A percentile compares a stretch with the other conserved stretches of the same genome.
phyloP scores from a whole-genome alignment of 2,329 filamentous ascomycete genomes.

The Xylariaceae sp. region DNA sequence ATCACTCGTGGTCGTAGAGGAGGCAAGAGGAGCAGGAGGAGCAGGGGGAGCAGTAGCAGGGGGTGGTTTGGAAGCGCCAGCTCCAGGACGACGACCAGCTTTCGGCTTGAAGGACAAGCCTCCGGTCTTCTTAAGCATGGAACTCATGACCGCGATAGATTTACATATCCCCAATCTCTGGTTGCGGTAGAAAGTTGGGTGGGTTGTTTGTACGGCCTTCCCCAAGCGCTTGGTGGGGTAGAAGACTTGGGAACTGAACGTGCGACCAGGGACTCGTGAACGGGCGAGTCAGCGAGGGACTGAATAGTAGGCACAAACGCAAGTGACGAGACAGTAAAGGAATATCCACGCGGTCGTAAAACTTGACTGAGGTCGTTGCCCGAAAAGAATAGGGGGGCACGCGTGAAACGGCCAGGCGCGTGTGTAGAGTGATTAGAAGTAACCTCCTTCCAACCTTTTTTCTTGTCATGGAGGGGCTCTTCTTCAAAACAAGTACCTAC shows the following conservation, averaged over 20 bases:
- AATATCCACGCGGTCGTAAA: too few species aligned
- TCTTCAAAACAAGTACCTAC: background rate
- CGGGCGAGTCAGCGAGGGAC: too few species aligned
- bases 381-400: too few species aligned
- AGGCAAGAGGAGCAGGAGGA: conserved; percentile 19
- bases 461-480: background rate
- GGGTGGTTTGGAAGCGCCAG: conserved; percentile 31
- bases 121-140: conserved; percentile 63
- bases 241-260: conserved; percentile 1
- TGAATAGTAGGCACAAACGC: too few species aligned
- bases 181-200: conserved; percentile 13
- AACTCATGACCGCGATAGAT: conserved; percentile 44
- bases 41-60: conserved; percentile 17
- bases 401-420: too few species aligned
- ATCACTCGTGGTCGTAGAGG: conserved; percentile 20
- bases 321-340: too few species aligned
- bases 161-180: conserved; percentile 7
- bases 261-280: background rate
- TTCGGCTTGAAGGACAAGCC: conserved; percentile 65
- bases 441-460: too few species aligned
- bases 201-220: conserved; percentile 13
- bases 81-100: conserved; percentile 49
- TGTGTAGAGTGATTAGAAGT: too few species aligned
- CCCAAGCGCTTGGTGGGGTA: conserved; percentile 3
- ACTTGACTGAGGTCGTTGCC: too few species aligned